These are phyloP conservation scores for Pilasporangium apinafurcum DNA, from an alignment of 352 stramenopile species.

Conservation along the genomic window DNA sequence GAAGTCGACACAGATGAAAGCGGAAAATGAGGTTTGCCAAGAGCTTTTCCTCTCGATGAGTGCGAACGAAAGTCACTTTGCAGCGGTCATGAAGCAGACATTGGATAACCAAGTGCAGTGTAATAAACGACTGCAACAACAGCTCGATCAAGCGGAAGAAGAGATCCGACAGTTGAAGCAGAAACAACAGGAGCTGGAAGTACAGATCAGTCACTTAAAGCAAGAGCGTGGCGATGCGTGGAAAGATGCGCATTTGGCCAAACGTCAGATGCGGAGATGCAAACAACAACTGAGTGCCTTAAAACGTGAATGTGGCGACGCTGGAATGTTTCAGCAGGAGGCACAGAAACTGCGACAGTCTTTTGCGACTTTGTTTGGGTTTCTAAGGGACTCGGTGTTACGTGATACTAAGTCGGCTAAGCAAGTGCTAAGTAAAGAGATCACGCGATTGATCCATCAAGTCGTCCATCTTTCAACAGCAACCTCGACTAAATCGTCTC, in stretches of 20 bases:
- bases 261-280: constrained; percentile 39
- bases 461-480: not conserved
- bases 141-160: constrained; percentile 11
- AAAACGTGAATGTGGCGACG: constrained; percentile 18
- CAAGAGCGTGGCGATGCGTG: constrained; percentile 34
- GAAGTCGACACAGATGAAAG: constrained; percentile 43
- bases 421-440: constrained; percentile 51
- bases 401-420: constrained; percentile 55
- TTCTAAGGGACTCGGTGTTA: constrained; percentile 40
- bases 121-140: constrained; percentile 20
- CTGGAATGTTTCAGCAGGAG: constrained; percentile 38
- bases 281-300: constrained; percentile 30
- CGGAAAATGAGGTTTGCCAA: constrained; percentile 51
- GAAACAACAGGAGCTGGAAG: constrained; percentile 32
- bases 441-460: constrained; percentile 21
- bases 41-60: constrained; percentile 55
- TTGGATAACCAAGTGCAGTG: constrained; percentile 30
- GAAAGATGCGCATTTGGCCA: constrained; percentile 56
- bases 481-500: too few species aligned
- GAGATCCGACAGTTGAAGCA: constrained; percentile 18
- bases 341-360: constrained; percentile 22
- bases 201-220: constrained; percentile 38
- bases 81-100: constrained; percentile 37
- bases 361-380: constrained; percentile 27
- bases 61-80: constrained; percentile 51